Conservation (phyloP, 371 early-diverging fungal genomes). For the Chytridiales sp. region DNA sequence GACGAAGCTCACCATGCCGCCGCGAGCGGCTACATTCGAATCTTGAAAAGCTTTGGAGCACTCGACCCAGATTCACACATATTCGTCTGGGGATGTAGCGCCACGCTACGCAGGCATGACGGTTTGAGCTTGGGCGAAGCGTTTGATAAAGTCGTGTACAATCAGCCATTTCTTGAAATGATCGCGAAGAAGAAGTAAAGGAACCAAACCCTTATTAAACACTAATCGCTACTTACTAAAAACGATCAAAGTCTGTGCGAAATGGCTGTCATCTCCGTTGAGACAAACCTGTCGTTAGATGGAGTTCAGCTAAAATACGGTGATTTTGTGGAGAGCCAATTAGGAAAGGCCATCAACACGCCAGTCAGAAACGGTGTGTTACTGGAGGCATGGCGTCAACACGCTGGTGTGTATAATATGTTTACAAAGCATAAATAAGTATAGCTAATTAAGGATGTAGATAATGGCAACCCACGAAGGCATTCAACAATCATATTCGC, state of each 20-base stretch:
- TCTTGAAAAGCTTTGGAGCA: constrained; percentile 71
- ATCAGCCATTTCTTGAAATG: constrained; percentile 75
- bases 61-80: constrained; percentile 48
- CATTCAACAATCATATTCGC: constrained; percentile 82
- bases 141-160: constrained; percentile 80
- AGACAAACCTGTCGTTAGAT: constrained; percentile 59
- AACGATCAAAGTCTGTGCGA: constrained; percentile 59
- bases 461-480: neutral
- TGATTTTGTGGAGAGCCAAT: constrained; percentile 63
- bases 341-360: constrained; percentile 68
- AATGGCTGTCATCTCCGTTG: constrained; percentile 63
- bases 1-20: constrained; percentile 86
- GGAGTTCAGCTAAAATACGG: constrained; percentile 49
- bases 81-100: constrained; percentile 90
- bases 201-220: too few species aligned
- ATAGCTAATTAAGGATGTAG: neutral
- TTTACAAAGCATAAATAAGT: neutral
- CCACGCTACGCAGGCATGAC: constrained; percentile 85
- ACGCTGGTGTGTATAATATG: constrained; percentile 23
- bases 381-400: constrained; percentile 62
- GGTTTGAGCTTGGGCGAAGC: constrained; percentile 63
- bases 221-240: too few species aligned
- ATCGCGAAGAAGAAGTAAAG: constrained; percentile 73
- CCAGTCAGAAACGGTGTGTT: constrained; percentile 65
- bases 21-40: constrained; percentile 67